Conservation (phyloP, 1,284 basidiomycete genomes). For the Phellopilus nigrolimitatus region DNA sequence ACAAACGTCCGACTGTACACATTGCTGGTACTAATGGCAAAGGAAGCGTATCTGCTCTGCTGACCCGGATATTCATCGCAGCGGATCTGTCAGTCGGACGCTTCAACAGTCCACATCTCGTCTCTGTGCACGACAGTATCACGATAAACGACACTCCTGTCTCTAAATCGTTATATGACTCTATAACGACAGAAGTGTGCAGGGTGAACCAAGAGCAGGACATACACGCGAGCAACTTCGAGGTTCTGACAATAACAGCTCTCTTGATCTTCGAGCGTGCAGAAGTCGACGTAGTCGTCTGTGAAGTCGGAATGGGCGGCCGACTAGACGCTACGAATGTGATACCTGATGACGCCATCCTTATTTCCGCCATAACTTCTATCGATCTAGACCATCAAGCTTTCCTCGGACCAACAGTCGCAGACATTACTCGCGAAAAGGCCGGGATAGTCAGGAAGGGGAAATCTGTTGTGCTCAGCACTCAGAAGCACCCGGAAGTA, state of each 20-base stretch:
- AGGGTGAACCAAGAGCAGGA: constrained; percentile 40
- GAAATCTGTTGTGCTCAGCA: constrained; percentile 72
- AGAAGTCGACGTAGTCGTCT: constrained; percentile 73
- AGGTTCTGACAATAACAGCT: constrained; percentile 79
- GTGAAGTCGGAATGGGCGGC: constrained; percentile 97
- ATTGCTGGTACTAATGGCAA: constrained; percentile 98
- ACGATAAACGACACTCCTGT: constrained; percentile 61
- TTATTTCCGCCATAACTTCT: constrained; percentile 78
- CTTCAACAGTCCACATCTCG: constrained; percentile 92
- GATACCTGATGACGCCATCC: constrained; percentile 62
- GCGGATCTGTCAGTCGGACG: constrained; percentile 59
- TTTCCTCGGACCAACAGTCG: constrained; percentile 78
- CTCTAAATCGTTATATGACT: constrained; percentile 44
- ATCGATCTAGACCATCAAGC: constrained; percentile 93
- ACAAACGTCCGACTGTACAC: constrained; percentile 83
- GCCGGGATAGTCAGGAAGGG: constrained; percentile 72
- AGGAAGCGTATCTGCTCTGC: constrained; percentile 83
- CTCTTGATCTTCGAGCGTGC: constrained; percentile 66
- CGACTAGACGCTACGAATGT: constrained; percentile 91
- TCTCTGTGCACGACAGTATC: constrained; percentile 78
- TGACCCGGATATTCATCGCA: constrained; percentile 69
- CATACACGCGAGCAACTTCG: constrained; percentile 70
- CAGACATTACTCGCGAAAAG: constrained; percentile 80
- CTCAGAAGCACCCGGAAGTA: constrained; percentile 58
- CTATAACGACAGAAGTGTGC: constrained; percentile 48